These are phyloP conservation scores for Arctium minus DNA, from an alignment of 129 eudicot species.

Conservation along the genomic window DNA sequence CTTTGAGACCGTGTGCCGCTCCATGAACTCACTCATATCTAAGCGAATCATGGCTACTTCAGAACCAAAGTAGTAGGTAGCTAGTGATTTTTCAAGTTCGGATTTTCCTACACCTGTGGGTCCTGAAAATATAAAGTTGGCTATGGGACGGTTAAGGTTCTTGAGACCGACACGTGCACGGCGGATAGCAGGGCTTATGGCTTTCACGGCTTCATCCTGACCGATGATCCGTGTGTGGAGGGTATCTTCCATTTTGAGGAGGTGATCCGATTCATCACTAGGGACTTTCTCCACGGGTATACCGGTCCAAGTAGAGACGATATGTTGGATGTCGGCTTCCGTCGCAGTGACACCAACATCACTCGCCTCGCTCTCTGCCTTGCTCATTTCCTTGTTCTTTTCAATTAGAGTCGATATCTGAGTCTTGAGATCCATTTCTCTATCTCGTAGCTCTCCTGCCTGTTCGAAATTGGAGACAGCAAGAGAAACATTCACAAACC, in stretches of 20 bases:
- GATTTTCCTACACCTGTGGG: conserved; percentile 46
- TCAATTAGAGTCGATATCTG: conserved; percentile 77
- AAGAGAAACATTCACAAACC: background rate
- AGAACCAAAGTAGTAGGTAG: conserved; percentile 39
- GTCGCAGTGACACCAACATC: conserved; percentile 74
- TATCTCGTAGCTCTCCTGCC: conserved; percentile 90
- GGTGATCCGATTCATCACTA: conserved; percentile 37
- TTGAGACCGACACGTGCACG: conserved; percentile 41
- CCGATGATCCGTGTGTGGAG: conserved; percentile 41
- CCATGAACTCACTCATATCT: conserved; percentile 47
- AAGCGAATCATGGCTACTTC: conserved; percentile 42
- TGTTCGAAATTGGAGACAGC: conserved; percentile 16
- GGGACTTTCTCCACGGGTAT: conserved; percentile 45
- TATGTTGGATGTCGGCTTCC: conserved; percentile 70
- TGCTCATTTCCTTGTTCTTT: conserved; percentile 77
- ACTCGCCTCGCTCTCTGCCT: conserved; percentile 75
- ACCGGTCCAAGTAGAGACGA: conserved; percentile 49
- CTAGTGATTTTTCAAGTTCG: conserved; percentile 37
- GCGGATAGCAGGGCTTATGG: conserved; percentile 40
- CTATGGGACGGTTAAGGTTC: conserved; percentile 37
- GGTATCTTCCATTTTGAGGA: conserved; percentile 44
- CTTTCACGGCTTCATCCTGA: conserved; percentile 45
- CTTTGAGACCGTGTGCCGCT: conserved; percentile 36
- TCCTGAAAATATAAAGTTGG: conserved; percentile 38
- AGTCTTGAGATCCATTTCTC: conserved; percentile 87